Base-by-base conservation (phyloP, 768 basidiomycete species). In the Mrakia gelida region DNA sequence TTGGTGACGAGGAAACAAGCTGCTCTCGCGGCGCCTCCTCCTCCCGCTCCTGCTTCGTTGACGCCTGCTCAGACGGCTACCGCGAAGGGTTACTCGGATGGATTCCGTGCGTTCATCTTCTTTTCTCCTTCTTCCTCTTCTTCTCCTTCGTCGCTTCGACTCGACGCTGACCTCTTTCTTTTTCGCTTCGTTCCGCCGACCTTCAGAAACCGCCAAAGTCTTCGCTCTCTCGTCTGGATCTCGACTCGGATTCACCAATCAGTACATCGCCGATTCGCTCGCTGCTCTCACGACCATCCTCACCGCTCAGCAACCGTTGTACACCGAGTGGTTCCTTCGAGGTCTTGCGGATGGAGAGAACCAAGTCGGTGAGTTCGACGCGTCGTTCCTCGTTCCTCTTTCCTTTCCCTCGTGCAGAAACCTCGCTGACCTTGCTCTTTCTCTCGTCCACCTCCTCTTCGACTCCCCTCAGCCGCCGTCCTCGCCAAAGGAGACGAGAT, bases 211-310 rank as follows among this genome's bases (percentile, higher is more conserved):
- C 6, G 82, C 81, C 81, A 74, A 68, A 80, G 85, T 82, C 88
- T 76, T 67, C 52, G 67, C 61, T 3, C 41, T 68, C 38, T 45
- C 76, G 2, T 67, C 45, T 26, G 63, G 65, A 15, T 71, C 71
- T 87, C 41, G 87, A 85, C 85, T 91, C 1, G 91, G 91, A 0
- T 92, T 91, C 81, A 83, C 83, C 26, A 88, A 86, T 9, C 91
- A 92, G 80, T 90, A 88, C 81, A 86, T 91, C n/a, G 77, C 45
- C 26, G 90, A 91, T 79, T 86, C 85, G 54, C 75, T 85, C 63
- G 81, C 81, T 8, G 83, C 81, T n/a, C 84, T 82, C 76, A 87
- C 84, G 15, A 80, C 77, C 30, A 82, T 88, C 28, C 81, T 80
- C 15, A 87, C 85, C 30, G 86, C 85, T n/a, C 86, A 88, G 77